Evolutionary conservation across 768 basidiomycete species (phyloP).

Genomic region (Rhizopogon roseolus): DNA sequence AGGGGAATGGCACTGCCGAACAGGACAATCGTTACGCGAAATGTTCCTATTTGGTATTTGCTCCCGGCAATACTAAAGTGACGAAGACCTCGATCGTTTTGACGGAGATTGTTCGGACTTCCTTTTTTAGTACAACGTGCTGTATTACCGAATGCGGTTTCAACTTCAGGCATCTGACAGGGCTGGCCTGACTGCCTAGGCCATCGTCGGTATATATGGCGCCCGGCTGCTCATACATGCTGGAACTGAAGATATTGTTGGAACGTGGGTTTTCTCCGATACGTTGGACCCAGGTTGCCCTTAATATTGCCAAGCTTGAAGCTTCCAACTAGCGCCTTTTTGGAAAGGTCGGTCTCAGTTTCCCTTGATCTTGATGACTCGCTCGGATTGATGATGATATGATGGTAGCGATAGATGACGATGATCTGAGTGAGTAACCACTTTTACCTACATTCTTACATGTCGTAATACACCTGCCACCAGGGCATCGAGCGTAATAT

Average conservation of each 20-base stretch:
- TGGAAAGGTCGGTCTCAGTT: neutral
- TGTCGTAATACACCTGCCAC: too few relatives aligned
- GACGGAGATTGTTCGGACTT: conserved; percentile 6
- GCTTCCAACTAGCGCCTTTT: neutral
- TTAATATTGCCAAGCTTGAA: neutral
- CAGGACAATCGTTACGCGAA: neutral
- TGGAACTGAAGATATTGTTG: neutral
- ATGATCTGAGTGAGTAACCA: too few relatives aligned
- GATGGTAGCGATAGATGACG: too few relatives aligned
- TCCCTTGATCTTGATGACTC: neutral
- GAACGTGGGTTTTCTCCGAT: neutral
- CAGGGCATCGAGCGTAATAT: too few relatives aligned
- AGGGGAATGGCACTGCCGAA: neutral
- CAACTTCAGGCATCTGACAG: neutral
- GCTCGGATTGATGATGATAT: neutral
- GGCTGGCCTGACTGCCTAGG: neutral
- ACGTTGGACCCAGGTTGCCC: neutral
- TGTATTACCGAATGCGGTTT: neutral
- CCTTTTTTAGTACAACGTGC: neutral
- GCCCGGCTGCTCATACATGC: neutral
- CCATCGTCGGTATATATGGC: neutral
- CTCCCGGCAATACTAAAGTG: neutral
- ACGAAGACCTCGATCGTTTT: neutral
- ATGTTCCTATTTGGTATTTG: neutral
- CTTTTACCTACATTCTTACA: too few relatives aligned